A percentile compares a stretch with the other conserved stretches of the same genome.
These are phyloP conservation scores for Leccinellum rugosiceps DNA, from an alignment of 768 basidiomycete species.

Conservation along the genomic window DNA sequence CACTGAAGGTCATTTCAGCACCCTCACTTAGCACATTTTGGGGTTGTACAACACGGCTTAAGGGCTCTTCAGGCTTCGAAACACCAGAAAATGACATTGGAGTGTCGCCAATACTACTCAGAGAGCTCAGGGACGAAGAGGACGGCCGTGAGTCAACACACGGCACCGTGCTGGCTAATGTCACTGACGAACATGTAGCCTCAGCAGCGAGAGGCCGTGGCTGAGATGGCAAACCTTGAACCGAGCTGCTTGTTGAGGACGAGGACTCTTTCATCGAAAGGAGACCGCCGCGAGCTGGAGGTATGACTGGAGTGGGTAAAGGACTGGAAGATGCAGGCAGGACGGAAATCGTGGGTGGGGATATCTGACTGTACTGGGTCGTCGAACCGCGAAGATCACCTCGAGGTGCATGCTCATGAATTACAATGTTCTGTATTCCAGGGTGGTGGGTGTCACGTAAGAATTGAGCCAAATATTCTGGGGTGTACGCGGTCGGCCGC, in stretches of 20 bases:
- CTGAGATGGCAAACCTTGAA: background rate
- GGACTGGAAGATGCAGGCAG: background rate
- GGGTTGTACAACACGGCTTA: background rate
- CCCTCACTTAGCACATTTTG: background rate
- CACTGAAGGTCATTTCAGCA: background rate
- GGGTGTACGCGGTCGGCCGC: background rate
- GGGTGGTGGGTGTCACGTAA: background rate
- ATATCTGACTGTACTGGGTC: background rate
- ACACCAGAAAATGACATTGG: background rate
- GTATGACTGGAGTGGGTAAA: background rate
- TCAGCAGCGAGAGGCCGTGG: background rate
- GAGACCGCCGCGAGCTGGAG: background rate
- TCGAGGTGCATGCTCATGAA: background rate
- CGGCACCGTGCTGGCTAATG: background rate
- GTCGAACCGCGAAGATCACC: background rate
- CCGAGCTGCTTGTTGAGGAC: background rate
- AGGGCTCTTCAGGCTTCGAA: background rate
- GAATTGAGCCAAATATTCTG: conserved; percentile 2
- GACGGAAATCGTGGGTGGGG: background rate
- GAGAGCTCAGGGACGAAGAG: background rate
- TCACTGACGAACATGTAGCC: background rate
- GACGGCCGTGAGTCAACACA: background rate
- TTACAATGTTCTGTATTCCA: background rate
- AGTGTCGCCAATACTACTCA: background rate
- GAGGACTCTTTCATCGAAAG: background rate